Percentiles rank a stretch among this genome's conserved stretches.
These are phyloP conservation scores for Scheffersomyces quercinus DNA, from an alignment of 1,139 yeast genomes.

Conservation along the genomic window DNA sequence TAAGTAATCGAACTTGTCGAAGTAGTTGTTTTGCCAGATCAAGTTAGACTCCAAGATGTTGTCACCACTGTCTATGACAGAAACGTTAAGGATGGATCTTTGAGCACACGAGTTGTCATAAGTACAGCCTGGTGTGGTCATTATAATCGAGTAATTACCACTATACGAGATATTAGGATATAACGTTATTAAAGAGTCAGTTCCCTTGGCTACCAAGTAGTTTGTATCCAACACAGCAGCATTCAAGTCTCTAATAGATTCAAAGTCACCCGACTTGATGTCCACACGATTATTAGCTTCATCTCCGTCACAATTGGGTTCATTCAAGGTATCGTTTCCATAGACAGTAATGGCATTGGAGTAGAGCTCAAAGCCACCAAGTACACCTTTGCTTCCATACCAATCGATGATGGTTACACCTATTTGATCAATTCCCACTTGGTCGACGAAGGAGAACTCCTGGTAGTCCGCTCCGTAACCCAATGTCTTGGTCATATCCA, in stretches of 20 bases:
- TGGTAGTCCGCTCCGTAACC: conserved; percentile 59
- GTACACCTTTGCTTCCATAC: conserved; percentile 68
- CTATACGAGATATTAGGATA: conserved; percentile 70
- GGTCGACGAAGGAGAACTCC: conserved; percentile 80
- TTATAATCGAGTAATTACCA: conserved; percentile 71
- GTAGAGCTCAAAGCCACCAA: conserved; percentile 73
- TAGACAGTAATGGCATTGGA: conserved; percentile 61
- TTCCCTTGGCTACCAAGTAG: conserved; percentile 31
- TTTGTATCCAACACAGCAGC: conserved; percentile 22
- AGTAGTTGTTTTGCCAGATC: conserved; percentile 77
- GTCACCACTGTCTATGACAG: conserved; percentile 54
- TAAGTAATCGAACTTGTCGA: conserved; percentile 77
- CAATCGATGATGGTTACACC: conserved; percentile 69
- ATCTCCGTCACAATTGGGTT: conserved; percentile 54
- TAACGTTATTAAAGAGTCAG: conserved; percentile 53
- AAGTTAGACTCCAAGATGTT: conserved; percentile 40
- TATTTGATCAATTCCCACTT: conserved; percentile 59
- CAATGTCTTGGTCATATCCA: conserved; percentile 41
- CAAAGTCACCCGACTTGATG: conserved; percentile 33
- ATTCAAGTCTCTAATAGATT: conserved; percentile 25
- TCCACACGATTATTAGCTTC: conserved; percentile 30
- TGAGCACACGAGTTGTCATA: conserved; percentile 64
- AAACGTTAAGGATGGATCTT: conserved; percentile 79
- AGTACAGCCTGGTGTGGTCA: conserved; percentile 87
- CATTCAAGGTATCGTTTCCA: conserved; percentile 76